phyloP scores from a whole-genome alignment of 148 eudicot genomes.

The Rhododendron griersonianum region DNA sequence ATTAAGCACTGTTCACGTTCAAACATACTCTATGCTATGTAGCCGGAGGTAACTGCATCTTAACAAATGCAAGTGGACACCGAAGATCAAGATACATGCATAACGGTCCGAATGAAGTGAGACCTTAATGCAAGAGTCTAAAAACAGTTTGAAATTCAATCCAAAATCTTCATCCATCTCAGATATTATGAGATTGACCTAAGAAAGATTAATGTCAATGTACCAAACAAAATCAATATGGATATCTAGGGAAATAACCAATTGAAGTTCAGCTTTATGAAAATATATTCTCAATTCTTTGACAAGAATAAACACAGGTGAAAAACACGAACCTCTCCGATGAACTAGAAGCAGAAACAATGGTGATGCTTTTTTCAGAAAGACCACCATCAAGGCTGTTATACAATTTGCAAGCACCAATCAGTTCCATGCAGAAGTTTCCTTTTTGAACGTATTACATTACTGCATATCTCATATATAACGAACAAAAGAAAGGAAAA shows the following conservation, averaged over 20 bases:
- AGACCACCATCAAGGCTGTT: constrained; percentile 54
- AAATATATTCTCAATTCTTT: background rate
- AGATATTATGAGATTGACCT: background rate
- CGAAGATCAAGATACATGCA: background rate
- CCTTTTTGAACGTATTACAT: background rate
- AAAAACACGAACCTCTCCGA: constrained; percentile 55
- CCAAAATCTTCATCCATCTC: background rate
- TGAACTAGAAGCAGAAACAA: constrained; percentile 55
- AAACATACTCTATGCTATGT: background rate
- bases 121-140: background rate
- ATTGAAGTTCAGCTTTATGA: background rate
- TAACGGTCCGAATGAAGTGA: background rate
- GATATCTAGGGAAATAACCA: background rate
- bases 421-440: constrained; percentile 11
- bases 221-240: background rate
- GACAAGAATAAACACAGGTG: background rate
- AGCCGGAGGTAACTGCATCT: background rate
- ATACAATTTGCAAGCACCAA: constrained; percentile 7
- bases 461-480: background rate
- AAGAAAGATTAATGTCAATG: background rate
- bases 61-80: background rate
- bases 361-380: constrained; percentile 54
- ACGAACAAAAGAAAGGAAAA: background rate
- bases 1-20: background rate
- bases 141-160: background rate